Evolutionary conservation across 2,329 filamentous ascomycete genomes (phyloP), one percentile per base, ranked within the genome.

Genomic region (Microsporum audouinii): DNA sequence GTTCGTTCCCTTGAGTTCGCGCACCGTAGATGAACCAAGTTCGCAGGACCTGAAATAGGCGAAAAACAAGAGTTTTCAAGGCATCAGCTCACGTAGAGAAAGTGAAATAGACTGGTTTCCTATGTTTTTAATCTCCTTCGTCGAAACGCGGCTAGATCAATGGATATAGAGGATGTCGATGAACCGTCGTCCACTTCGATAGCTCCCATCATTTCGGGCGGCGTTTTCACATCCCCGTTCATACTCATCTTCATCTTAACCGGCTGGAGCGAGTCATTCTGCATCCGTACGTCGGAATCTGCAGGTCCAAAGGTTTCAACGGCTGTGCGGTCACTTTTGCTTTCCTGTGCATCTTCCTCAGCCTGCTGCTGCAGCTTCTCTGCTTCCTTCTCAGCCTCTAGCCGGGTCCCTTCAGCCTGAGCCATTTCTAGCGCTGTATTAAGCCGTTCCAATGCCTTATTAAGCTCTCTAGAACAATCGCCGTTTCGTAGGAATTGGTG

Each of bases 401-500:
- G 71, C 29, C 82, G 80, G 58, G 81, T 79, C 64, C 84, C 79
- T 71, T 88, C 84, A 58, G 79, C 79, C 47, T 78, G 78, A 14
- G 86, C 84, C 59, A 83, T 75, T 36, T 82, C 80, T 58, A 85
- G 78, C 0, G 90, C 84, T 60, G 86, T 80, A 6, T 75, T 75
- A 49, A 95, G 81, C 14, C 84, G 83, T 61, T 80, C 78, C 68
- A 85, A 83, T 59, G 91, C 87, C 55, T 84, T 86, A 31, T 79
- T 78, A 43, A 96, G 81, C 72, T 95, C 89, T 17, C 84, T 81
- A n/a, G 79, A 81, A 73, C 91, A 96, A 68, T 94, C 87, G 8
- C 91, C 91, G 59, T 91, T 88, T 29, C 91, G 84, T n/a, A 96
- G 79, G 63, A 94, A 90, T 69, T 95, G 89, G 70, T 95, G 91